Base-by-base conservation (phyloP, 345 rosid genomes). In the Turnera subulata region DNA sequence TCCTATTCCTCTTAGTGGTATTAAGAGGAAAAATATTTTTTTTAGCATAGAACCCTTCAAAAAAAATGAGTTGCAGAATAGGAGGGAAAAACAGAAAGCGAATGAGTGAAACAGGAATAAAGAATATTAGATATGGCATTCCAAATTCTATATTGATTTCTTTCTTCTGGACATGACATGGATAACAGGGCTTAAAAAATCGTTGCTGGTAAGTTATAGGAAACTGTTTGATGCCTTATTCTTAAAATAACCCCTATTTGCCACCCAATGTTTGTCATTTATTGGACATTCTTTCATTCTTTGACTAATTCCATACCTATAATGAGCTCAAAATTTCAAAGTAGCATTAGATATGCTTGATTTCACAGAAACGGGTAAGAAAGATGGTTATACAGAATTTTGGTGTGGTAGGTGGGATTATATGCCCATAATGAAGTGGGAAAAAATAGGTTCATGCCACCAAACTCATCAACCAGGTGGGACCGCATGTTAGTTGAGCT, bases 321-420 rank as follows among this genome's bases (percentile, higher is more conserved):
- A n/a, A n/a, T n/a, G n/a, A n/a, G n/a, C n/a, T n/a, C n/a, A n/a
- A n/a, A n/a, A n/a, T n/a, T n/a, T n/a, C n/a, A n/a, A n/a, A n/a
- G n/a, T n/a, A n/a, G n/a, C n/a, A n/a, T n/a, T n/a, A n/a, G n/a
- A n/a, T n/a, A n/a, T 24, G 2, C 19, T 39, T 37, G 56, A 55
- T 39, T 39, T 12, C 21, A 18, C 32, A 50, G 54, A 58, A 58
- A 3, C 4, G 35, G 29, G 29, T n/a, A 11, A 26, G 40, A 19
- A 21, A 45, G 46, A n/a, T n/a, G n/a, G n/a, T n/a, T n/a, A n/a
- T 50, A 53, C 2, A 46, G 4, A 59, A 45, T 9, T 17, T 15
- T 58, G 60, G 65, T 25, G 71, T 46, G 71, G 61, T 47, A 59
- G 71, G 65, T 67, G 56, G 55, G 50, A 47, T 26, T 43, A 9